Percentiles rank a stretch among this genome's conserved stretches.
phyloP scores from a whole-genome alignment of 345 rosid genomes.

The Cochlearia excelsa region DNA sequence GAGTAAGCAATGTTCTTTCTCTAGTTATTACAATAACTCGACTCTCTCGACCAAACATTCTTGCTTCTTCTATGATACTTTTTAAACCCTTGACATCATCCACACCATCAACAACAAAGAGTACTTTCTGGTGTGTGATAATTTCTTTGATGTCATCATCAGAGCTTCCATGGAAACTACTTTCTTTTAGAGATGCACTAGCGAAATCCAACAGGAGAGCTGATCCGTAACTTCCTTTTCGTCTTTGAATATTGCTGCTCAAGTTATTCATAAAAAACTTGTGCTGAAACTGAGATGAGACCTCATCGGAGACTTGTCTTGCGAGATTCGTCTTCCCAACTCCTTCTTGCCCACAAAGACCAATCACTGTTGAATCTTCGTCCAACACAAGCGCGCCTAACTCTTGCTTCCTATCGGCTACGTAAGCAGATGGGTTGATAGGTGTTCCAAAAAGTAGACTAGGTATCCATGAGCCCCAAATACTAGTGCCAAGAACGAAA shows the following conservation, averaged over 20 bases:
- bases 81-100: not conserved
- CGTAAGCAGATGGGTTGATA: too few species aligned
- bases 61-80: not conserved
- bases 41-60: conserved; percentile 16
- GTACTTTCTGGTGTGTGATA: not conserved
- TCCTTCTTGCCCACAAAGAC: not conserved
- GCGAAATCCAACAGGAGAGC: not conserved
- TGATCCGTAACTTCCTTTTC: not conserved
- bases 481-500: too few species aligned
- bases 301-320: not conserved
- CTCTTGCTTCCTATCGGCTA: too few species aligned
- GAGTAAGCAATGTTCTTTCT: not conserved
- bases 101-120: conserved; percentile 8
- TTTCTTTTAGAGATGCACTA: not conserved
- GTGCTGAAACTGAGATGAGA: not conserved
- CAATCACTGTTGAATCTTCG: not conserved
- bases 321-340: conserved; percentile 10
- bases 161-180: conserved; percentile 1
- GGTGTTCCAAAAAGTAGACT: too few species aligned
- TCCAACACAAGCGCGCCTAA: not conserved
- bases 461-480: too few species aligned
- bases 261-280: too few species aligned
- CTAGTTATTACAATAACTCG: not conserved
- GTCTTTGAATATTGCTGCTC: too few species aligned
- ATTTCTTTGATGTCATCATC: not conserved